A percentile compares a stretch with the other conserved stretches of the same genome.
phyloP scores from a whole-genome alignment of 805 yeast genomes.

The Myxozyma neglecta region DNA sequence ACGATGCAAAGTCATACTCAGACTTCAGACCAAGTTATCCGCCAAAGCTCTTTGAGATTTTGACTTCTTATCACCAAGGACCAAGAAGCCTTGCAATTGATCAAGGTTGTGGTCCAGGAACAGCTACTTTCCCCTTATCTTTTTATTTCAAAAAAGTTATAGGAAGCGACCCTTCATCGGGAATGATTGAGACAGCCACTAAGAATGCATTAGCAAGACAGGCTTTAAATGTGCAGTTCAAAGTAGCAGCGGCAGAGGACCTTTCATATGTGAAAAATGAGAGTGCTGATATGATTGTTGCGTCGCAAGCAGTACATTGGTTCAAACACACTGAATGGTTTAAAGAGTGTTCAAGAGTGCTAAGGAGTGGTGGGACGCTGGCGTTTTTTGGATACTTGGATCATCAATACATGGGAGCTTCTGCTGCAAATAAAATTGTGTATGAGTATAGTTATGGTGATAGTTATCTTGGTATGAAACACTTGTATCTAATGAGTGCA shows the following conservation, averaged over 20 bases:
- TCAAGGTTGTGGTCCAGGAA: slow-evolving; percentile 80
- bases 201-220: slow-evolving; percentile 33
- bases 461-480: slow-evolving; percentile 33
- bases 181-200: slow-evolving; percentile 55
- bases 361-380: slow-evolving; percentile 64
- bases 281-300: slow-evolving; percentile 64
- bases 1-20: slow-evolving; percentile 44
- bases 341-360: slow-evolving; percentile 48
- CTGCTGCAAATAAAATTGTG: slow-evolving; percentile 57
- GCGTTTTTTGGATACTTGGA: slow-evolving; percentile 82
- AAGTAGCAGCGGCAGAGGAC: slow-evolving; percentile 31
- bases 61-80: slow-evolving; percentile 47
- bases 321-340: slow-evolving; percentile 58
- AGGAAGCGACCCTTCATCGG: slow-evolving; percentile 62
- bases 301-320: slow-evolving; percentile 92
- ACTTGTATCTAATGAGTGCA: slow-evolving; percentile 20
- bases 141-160: slow-evolving; percentile 50
- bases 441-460: slow-evolving; percentile 54
- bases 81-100: slow-evolving; percentile 52
- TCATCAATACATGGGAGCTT: slow-evolving; percentile 55
- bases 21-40: slow-evolving; percentile 71
- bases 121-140: slow-evolving; percentile 58
- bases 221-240: slow-evolving; percentile 25
- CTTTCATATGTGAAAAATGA: slow-evolving; percentile 28
- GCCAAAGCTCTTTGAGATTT: slow-evolving; percentile 45